These are phyloP conservation scores for Astrephomene gubernaculifera DNA, from an alignment of 139 green algal species.

Conservation along the genomic window DNA sequence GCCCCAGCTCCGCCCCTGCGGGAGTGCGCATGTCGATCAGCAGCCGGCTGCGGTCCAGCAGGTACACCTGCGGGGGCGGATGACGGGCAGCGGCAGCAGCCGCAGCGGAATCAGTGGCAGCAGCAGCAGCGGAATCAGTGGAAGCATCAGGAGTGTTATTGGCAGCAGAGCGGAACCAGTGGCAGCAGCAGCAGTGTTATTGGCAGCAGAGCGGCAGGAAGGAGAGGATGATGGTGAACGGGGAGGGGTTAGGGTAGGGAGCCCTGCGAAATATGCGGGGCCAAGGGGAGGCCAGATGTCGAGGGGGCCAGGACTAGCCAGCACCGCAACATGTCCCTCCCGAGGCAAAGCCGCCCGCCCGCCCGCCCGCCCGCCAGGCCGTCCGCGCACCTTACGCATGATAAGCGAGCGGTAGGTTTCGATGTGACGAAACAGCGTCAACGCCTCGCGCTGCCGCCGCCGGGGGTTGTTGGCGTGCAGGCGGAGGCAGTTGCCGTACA, in stretches of 20 bases:
- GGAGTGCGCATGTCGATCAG: slow-evolving; percentile 34
- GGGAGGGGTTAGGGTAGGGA: too few relatives aligned
- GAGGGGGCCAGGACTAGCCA: not conserved
- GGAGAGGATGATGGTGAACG: too few relatives aligned
- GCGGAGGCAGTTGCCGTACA: slow-evolving; percentile 1
- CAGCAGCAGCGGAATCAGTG: too few relatives aligned
- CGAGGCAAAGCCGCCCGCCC: too few relatives aligned
- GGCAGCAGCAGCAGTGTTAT: too few relatives aligned
- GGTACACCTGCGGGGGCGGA: not conserved
- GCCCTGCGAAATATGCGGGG: too few relatives aligned
- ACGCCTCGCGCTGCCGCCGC: slow-evolving; percentile 31
- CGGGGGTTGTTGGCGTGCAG: not conserved
- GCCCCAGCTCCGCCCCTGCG: not conserved
- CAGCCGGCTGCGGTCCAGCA: slow-evolving; percentile 18
- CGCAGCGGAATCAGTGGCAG: too few relatives aligned
- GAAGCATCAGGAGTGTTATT: too few relatives aligned
- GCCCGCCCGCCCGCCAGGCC: not conserved
- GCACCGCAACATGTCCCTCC: not conserved
- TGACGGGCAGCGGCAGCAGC: too few relatives aligned
- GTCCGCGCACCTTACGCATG: slow-evolving; percentile 30
- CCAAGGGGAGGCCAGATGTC: not conserved
- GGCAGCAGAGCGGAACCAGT: too few relatives aligned
- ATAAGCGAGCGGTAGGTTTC: slow-evolving; percentile 18
- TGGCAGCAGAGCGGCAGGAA: too few relatives aligned
- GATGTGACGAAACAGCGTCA: slow-evolving; percentile 21